Percentiles rank a stretch among this genome's conserved stretches.
Conservation (phyloP, 2,329 filamentous ascomycete genomes). For the Stachybotrys chartarum region DNA sequence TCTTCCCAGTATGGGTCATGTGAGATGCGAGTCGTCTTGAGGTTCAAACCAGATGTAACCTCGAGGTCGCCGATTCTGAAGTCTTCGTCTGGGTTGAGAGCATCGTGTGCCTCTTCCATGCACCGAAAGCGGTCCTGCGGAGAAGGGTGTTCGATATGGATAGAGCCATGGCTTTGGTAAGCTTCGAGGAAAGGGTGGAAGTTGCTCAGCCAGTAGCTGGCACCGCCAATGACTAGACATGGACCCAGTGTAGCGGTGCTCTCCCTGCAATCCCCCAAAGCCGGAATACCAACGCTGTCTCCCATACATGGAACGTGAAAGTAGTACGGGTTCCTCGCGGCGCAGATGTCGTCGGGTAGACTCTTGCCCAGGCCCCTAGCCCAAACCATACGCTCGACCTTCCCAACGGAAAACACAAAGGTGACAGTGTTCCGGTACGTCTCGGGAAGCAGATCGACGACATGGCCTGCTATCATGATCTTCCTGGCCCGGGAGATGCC, state of each 20-base stretch:
- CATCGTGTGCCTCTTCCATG: constrained; percentile 27
- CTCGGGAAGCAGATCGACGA: constrained; percentile 32
- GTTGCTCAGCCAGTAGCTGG: constrained; percentile 33
- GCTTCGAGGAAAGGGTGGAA: constrained; percentile 36
- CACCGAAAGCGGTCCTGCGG: constrained; percentile 30
- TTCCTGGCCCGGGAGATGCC: constrained; percentile 26
- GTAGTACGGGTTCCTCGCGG: constrained; percentile 33
- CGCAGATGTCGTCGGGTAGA: constrained; percentile 32
- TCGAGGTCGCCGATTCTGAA: constrained; percentile 28
- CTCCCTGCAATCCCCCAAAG: constrained; percentile 20
- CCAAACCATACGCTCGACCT: constrained; percentile 30
- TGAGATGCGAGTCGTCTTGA: constrained; percentile 34
- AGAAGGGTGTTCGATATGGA: constrained; percentile 33
- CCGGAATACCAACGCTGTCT: constrained; percentile 33
- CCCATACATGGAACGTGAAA: constrained; percentile 36
- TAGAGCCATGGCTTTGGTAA: constrained; percentile 15
- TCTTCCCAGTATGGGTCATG: constrained; percentile 39
- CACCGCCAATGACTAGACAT: constrained; percentile 27
- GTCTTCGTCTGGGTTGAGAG: constrained; percentile 16
- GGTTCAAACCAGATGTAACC: constrained; percentile 32
- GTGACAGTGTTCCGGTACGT: constrained; percentile 18
- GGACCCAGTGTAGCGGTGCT: constrained; percentile 35
- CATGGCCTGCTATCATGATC: constrained; percentile 30
- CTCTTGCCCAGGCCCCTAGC: constrained; percentile 28
- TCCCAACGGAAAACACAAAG: constrained; percentile 30